phyloP scores from a whole-genome alignment of 257 asterid species.

The Leonotis leonurus region DNA sequence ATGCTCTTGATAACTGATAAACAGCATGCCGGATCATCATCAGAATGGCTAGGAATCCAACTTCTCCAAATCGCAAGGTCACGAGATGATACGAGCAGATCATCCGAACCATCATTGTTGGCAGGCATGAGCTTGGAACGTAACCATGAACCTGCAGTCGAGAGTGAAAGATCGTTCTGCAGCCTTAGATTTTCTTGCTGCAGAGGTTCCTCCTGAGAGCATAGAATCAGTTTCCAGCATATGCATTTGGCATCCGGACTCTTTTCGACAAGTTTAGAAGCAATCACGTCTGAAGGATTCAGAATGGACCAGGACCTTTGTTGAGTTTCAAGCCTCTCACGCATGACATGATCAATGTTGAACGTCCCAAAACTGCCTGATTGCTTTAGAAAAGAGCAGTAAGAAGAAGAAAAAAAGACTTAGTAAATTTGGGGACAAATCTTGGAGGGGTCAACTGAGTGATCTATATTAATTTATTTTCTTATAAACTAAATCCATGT shows the following conservation, averaged over 20 bases:
- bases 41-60: conserved; percentile 48
- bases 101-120: conserved; percentile 20
- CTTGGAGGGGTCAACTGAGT: neutral
- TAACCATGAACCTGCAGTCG: conserved; percentile 57
- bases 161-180: conserved; percentile 23
- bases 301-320: conserved; percentile 65
- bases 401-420: neutral
- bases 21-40: conserved; percentile 44
- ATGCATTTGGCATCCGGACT: conserved; percentile 68
- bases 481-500: neutral
- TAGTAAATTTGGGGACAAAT: conserved; percentile 1
- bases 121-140: conserved; percentile 66
- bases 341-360: conserved; percentile 55
- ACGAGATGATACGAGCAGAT: conserved; percentile 50
- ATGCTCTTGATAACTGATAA: conserved; percentile 60
- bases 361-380: conserved; percentile 34
- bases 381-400: conserved; percentile 34
- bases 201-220: conserved; percentile 36
- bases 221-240: conserved; percentile 82
- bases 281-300: conserved; percentile 74
- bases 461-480: neutral
- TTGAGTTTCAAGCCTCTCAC: conserved; percentile 48
- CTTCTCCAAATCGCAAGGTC: conserved; percentile 75
- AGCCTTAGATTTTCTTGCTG: conserved; percentile 9
- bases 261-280: conserved; percentile 44